Percentiles rank a stretch among this genome's conserved stretches.
phyloP scores from a whole-genome alignment of 768 basidiomycete genomes.

The Amanita polypyramis region DNA sequence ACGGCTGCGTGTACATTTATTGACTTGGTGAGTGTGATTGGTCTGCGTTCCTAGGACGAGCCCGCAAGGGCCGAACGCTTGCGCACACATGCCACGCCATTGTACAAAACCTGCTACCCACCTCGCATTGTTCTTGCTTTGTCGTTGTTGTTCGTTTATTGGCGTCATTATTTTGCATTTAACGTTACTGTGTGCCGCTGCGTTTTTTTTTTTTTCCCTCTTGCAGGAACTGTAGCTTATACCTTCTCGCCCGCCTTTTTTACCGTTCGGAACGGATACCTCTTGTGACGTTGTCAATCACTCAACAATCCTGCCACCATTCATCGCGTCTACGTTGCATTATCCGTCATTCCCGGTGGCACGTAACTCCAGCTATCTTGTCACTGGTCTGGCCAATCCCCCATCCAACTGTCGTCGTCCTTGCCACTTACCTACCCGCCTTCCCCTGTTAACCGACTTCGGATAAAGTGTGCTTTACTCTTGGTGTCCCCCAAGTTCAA shows the following conservation, averaged over 20 bases:
- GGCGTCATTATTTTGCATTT: constrained; percentile 6
- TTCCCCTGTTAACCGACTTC: background rate
- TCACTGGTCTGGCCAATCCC: background rate
- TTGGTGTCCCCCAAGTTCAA: constrained; percentile 1
- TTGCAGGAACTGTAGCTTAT: constrained; percentile 11
- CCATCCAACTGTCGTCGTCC: constrained; percentile 4
- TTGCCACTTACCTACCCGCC: background rate
- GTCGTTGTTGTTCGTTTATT: constrained; percentile 4
- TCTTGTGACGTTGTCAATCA: constrained; percentile 1
- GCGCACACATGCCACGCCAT: constrained; percentile 3
- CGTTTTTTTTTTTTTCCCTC: constrained; percentile 8
- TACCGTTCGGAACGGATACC: background rate
- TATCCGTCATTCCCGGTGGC: constrained; percentile 2
- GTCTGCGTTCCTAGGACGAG: constrained; percentile 2
- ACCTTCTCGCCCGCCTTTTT: constrained; percentile 2
- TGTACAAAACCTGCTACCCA: background rate
- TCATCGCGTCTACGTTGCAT: background rate
- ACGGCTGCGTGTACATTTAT: background rate
- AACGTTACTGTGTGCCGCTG: constrained; percentile 1
- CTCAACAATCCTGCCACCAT: constrained; percentile 2
- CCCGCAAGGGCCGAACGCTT: background rate
- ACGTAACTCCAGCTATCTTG: background rate
- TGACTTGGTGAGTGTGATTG: constrained; percentile 4
- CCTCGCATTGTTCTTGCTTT: constrained; percentile 3
- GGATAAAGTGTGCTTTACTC: constrained; percentile 6